Percentiles rank a stretch among this genome's conserved stretches.
These are phyloP conservation scores for Pseudoneurospora amorphoporcata DNA, from an alignment of 495 filamentous ascomycete species.

Conservation along the genomic window DNA sequence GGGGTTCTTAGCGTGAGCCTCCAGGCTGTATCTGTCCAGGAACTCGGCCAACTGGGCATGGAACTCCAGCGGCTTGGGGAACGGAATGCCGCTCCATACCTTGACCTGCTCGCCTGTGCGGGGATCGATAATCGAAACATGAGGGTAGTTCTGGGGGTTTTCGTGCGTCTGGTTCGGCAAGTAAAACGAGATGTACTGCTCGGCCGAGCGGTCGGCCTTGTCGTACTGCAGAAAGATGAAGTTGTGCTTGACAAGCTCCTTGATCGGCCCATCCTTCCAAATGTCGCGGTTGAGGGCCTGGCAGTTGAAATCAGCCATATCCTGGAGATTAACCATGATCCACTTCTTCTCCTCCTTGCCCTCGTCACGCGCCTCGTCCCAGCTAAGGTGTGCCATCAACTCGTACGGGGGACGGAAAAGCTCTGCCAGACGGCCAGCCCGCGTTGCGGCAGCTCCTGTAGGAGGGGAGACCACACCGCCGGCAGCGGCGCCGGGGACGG, in stretches of 20 bases:
- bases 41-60: constrained; percentile 90
- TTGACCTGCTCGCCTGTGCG: constrained; percentile 96
- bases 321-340: constrained; percentile 92
- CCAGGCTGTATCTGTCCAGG: constrained; percentile 86
- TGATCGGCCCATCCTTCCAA: constrained; percentile 77
- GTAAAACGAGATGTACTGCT: constrained; percentile 81
- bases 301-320: constrained; percentile 82
- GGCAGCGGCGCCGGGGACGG: constrained; percentile 1
- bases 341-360: constrained; percentile 84
- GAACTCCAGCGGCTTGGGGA: constrained; percentile 68
- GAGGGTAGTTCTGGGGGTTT: constrained; percentile 70
- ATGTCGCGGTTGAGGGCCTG: constrained; percentile 88
- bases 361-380: constrained; percentile 71
- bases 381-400: constrained; percentile 61
- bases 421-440: constrained; percentile 58
- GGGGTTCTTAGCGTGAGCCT: constrained; percentile 79
- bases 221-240: constrained; percentile 92
- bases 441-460: constrained; percentile 4
- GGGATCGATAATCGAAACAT: constrained; percentile 92
- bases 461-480: constrained; percentile 4
- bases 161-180: constrained; percentile 61
- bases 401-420: constrained; percentile 87
- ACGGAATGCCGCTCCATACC: constrained; percentile 79
- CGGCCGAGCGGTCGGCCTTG: constrained; percentile 65
- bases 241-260: constrained; percentile 73